Evolutionary conservation across 805 yeast genomes (phyloP).

Genomic region (Ogataea methanolica): DNA sequence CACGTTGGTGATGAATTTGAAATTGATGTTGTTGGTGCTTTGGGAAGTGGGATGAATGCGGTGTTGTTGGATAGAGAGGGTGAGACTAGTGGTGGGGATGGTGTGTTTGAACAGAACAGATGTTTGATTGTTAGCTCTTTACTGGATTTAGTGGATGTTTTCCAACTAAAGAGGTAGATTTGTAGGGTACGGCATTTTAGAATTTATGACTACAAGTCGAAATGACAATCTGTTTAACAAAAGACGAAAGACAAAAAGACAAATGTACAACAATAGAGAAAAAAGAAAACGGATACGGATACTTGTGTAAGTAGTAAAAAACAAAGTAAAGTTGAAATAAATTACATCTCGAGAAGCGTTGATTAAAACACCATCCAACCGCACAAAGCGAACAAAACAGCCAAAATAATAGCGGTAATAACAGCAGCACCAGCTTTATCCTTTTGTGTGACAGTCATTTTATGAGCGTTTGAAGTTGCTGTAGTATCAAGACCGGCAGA

Average conservation of each 20-base stretch:
- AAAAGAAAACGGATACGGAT: not conserved
- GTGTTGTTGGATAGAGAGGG: conserved; percentile 29
- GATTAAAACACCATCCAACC: conserved; percentile 60
- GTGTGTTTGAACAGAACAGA: conserved; percentile 5
- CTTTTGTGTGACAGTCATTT: conserved; percentile 46
- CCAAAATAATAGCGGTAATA: conserved; percentile 70
- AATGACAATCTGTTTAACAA: not conserved
- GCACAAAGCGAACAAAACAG: conserved; percentile 56
- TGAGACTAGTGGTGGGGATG: conserved; percentile 9
- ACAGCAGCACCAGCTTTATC: conserved; percentile 91
- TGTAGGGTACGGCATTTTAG: no score
- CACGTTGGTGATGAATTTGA: conserved; percentile 63
- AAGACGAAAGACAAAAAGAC: not conserved
- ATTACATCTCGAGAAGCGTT: no score
- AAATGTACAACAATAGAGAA: not conserved
- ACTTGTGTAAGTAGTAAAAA: not conserved
- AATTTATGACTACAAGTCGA: no score
- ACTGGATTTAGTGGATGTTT: conserved; percentile 4
- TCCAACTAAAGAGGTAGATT: not conserved
- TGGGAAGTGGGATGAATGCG: conserved; percentile 58
- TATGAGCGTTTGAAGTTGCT: conserved; percentile 39
- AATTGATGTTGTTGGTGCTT: conserved; percentile 51
- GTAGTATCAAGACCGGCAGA: conserved; percentile 46
- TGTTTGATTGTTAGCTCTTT: conserved; percentile 12
- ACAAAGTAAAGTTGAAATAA: not conserved